Base-by-base conservation (phyloP, 164 flowering plant species). In the Protea cynaroides region DNA sequence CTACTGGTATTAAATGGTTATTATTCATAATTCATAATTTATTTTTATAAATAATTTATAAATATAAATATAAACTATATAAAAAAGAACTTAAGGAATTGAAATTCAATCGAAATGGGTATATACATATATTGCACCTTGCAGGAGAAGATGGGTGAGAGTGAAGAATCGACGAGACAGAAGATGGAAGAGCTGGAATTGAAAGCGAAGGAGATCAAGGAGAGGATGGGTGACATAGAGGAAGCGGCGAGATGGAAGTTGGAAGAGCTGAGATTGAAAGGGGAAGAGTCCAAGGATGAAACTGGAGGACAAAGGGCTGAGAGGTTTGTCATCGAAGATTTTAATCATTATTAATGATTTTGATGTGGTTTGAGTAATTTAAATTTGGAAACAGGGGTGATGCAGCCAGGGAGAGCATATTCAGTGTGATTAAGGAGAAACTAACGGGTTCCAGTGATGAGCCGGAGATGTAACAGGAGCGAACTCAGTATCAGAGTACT, bases 151-250 rank as follows among this genome's bases (percentile, higher is more conserved):
- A 7, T 75, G 66, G 65, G 66, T 2, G 87, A 76, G 57, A 52
- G 75, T 0, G 83, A 79, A 62, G 87, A 82, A 23, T 78, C 66
- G 8, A 74, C 86, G 0, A 72, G 86, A 38, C 60, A 65, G 70
- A 84, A 75, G 61, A 74, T 83, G 84, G 84, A 78, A 50, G 89
- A 79, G 13, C 0, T 83, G 81, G 74, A 65, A 58, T 23, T 76
- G 58, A 58, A 52, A 60, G 83, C 65, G 5, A 64, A 80, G 17
- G 81, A 72, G 37, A 12, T 21, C 44, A 60, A 29, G 34, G 4
- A 29, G 34, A 29, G 4, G 34, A 29, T 29, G 34, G 34, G 34
- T 4, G 34, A 29, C 3, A 4, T 29, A 1, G 34, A 61, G n/a
- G 75, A 69, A 12, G 76, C 67, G 14, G 71, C 25, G 2, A 61